Percentiles rank a stretch among this genome's conserved stretches.
phyloP scores from a whole-genome alignment of 2,329 filamentous ascomycete species.

The Huntiella bhutanensis region DNA sequence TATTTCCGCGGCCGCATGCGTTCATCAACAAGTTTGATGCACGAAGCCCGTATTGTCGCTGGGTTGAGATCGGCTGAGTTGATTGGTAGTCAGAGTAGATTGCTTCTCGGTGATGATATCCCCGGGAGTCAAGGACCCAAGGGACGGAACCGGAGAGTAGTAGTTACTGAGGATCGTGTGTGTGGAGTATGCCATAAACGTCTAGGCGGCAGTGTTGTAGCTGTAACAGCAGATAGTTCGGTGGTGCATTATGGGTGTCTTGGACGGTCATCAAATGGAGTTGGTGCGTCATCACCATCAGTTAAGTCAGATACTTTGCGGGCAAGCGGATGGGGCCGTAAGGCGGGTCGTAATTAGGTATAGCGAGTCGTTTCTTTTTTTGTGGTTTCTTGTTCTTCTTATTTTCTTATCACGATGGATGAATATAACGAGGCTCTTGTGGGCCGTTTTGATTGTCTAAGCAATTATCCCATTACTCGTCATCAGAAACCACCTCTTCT shows the following conservation, averaged over 20 bases:
- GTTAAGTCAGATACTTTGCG: constrained; percentile 1
- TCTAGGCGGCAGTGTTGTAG: constrained; percentile 75
- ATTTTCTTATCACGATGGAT: constrained; percentile 1
- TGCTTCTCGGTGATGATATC: constrained; percentile 54
- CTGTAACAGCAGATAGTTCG: constrained; percentile 66
- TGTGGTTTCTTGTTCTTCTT: neutral
- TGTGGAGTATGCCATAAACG: constrained; percentile 89
- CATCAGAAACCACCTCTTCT: constrained; percentile 59
- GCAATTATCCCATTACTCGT: constrained; percentile 14
- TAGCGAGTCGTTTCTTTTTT: neutral
- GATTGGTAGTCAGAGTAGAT: constrained; percentile 52
- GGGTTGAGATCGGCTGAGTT: constrained; percentile 61
- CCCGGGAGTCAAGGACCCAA: constrained; percentile 19
- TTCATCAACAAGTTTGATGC: constrained; percentile 62
- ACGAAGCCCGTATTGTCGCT: constrained; percentile 60
- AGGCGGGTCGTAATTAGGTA: neutral
- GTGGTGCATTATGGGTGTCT: constrained; percentile 72
- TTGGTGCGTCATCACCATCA: constrained; percentile 1
- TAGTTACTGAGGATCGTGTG: constrained; percentile 71
- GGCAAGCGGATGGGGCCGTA: constrained; percentile 8
- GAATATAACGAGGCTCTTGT: neutral
- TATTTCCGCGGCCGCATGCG: constrained; percentile 89
- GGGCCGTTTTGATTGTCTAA: neutral
- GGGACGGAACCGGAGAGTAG: constrained; percentile 45
- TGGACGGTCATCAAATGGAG: constrained; percentile 16